These are phyloP conservation scores for Lecanicillium sp. DNA, from an alignment of 2,329 filamentous ascomycete genomes.

Conservation along the genomic window DNA sequence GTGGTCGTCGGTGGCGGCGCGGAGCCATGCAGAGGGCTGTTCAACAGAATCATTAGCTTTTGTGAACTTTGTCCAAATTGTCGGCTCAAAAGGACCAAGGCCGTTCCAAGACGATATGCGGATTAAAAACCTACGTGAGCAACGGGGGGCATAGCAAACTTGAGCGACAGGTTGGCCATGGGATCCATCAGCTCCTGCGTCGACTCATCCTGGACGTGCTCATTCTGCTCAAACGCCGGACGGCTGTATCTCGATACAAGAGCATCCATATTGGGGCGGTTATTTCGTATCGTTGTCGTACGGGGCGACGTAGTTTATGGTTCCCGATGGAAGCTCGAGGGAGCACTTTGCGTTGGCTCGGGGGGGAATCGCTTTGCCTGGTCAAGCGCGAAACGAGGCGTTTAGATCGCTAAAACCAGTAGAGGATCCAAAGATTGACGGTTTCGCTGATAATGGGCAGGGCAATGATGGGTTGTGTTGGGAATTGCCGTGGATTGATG, in stretches of 20 bases:
- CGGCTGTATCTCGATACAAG: conserved; percentile 89
- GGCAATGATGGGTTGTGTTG: too few relatives aligned
- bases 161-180: conserved; percentile 72
- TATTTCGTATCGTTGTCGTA: neutral
- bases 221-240: conserved; percentile 62
- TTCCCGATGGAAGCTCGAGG: too few relatives aligned
- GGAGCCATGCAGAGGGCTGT: conserved; percentile 88
- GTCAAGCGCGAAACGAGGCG: too few relatives aligned
- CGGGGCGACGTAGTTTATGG: neutral
- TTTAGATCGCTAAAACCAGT: too few relatives aligned
- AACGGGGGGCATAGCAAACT: conserved; percentile 91
- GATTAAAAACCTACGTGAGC: conserved; percentile 65
- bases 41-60: conserved; percentile 2
- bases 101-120: too few relatives aligned
- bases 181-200: conserved; percentile 67
- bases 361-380: too few relatives aligned
- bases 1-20: conserved; percentile 93
- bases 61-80: neutral
- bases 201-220: conserved; percentile 64
- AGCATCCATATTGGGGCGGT: conserved; percentile 64
- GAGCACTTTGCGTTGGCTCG: too few relatives aligned
- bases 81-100: neutral
- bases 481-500: conserved; percentile 6
- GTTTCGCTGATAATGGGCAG: too few relatives aligned
- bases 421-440: too few relatives aligned